phyloP scores from a whole-genome alignment of 495 filamentous ascomycete genomes.

The Wilcoxina mikolae region DNA sequence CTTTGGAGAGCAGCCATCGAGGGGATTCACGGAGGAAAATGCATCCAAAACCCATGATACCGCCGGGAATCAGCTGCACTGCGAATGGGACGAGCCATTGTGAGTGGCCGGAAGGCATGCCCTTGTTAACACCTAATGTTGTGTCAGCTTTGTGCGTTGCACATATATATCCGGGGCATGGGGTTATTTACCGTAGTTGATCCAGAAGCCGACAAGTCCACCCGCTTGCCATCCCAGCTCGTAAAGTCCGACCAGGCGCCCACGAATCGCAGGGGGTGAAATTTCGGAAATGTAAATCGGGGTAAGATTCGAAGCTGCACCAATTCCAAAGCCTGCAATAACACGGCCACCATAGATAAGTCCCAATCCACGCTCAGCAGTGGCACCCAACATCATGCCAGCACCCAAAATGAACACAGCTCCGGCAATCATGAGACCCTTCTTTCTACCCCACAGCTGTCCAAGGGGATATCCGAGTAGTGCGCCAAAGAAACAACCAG shows the following conservation, averaged over 20 bases:
- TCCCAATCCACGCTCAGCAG: slow-evolving; percentile 41
- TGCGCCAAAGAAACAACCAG: slow-evolving; percentile 53
- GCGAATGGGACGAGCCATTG: slow-evolving; percentile 46
- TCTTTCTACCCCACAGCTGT: slow-evolving; percentile 43
- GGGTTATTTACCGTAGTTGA: slow-evolving; percentile 35
- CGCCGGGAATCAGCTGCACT: slow-evolving; percentile 43
- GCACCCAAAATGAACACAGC: slow-evolving; percentile 47
- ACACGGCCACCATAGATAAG: slow-evolving; percentile 45
- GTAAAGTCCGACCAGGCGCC: slow-evolving; percentile 48
- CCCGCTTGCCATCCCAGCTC: slow-evolving; percentile 61
- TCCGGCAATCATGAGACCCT: slow-evolving; percentile 39
- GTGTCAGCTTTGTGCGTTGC: not conserved
- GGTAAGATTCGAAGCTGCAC: slow-evolving; percentile 38
- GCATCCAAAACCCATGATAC: slow-evolving; percentile 35
- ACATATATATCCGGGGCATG: not conserved
- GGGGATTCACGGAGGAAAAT: slow-evolving; percentile 47
- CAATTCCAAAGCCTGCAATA: slow-evolving; percentile 40
- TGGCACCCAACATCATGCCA: slow-evolving; percentile 48
- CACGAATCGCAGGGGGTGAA: slow-evolving; percentile 41
- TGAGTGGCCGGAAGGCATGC: slow-evolving; percentile 32
- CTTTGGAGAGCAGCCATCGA: slow-evolving; percentile 47
- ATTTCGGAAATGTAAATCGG: slow-evolving; percentile 47
- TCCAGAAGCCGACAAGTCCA: slow-evolving; percentile 60
- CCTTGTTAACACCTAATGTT: slow-evolving; percentile 36
- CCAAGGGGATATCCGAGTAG: slow-evolving; percentile 45